These are phyloP conservation scores for Mycena rosella DNA, from an alignment of 768 basidiomycete genomes.

Conservation along the genomic window DNA sequence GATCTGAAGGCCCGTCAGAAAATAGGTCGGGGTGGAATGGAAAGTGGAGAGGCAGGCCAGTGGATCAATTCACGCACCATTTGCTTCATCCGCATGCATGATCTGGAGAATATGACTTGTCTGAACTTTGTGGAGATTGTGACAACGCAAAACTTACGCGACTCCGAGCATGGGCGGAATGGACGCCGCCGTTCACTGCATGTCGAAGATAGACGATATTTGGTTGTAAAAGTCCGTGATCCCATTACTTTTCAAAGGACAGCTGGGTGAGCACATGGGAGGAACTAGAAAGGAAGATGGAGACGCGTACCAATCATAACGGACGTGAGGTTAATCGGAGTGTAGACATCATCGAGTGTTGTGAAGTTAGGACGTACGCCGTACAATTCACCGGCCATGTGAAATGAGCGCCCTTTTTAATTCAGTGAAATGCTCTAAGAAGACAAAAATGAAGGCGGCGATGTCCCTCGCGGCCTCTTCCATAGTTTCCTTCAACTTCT, in stretches of 20 bases:
- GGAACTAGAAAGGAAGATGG: not conserved
- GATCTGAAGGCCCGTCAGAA: too few relatives aligned
- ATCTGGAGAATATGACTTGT: conserved; percentile 39
- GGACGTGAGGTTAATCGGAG: conserved; percentile 63
- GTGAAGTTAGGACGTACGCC: conserved; percentile 51
- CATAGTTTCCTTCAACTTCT: not conserved
- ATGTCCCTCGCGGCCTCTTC: conserved; percentile 46
- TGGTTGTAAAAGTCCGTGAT: conserved; percentile 55
- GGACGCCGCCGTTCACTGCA: conserved; percentile 60
- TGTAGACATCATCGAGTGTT: conserved; percentile 38
- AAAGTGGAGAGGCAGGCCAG: too few relatives aligned
- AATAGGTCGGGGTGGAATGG: too few relatives aligned
- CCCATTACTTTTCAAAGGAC: conserved; percentile 53
- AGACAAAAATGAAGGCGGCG: conserved; percentile 77
- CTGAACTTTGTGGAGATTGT: too few relatives aligned
- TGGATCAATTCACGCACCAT: too few relatives aligned
- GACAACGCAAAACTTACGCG: conserved; percentile 42
- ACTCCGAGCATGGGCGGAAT: conserved; percentile 53
- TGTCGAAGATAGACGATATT: conserved; percentile 57
- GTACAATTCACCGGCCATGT: conserved; percentile 71
- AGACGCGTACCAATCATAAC: conserved; percentile 58
- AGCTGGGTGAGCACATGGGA: too few relatives aligned
- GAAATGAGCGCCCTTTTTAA: conserved; percentile 77
- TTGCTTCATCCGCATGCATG: conserved; percentile 59
- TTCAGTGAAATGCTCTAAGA: conserved; percentile 79